Evolutionary conservation across 768 basidiomycete species (phyloP), one percentile per base, ranked within the genome.

Genomic region (Naganishia vaughanmartiniae): DNA sequence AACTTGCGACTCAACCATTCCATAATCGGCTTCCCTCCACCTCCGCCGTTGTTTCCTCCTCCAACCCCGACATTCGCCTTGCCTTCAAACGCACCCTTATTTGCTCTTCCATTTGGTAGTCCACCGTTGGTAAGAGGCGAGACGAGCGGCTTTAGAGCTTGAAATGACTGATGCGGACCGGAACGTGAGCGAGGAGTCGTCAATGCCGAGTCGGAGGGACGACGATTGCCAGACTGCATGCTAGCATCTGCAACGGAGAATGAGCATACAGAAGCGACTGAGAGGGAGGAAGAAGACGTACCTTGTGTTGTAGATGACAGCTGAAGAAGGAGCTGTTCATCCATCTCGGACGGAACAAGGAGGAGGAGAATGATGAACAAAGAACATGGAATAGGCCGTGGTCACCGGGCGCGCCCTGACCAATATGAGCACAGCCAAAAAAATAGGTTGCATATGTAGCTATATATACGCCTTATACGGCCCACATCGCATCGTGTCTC

Each of bases 1-100:
- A 69, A 24, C 45, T 69, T 69, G 55, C 54, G 55, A 39, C 51
- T 53, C 34, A 69, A 69, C 68, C 68, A 69, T 28, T 58, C 68
- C 55, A 69, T 69, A 31, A 69, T 69, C 17, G 68, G 68, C 46
- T 60, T 60, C 5, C 56, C 48, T 36, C 39, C 60, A 10, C 24
- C 42, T 26, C 60, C 42, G 36, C 24, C 28, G 12, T 24, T 63
- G 48, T 12, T 45, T 12, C 60, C 60, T 9, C n/a, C 21, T 42
- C 39, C 60, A 26, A 1, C 33, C 14, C 56, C 28, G 6, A 15
- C 24, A 26, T 24, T 45, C 12, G 24, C 39, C 57, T 55, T 55
- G 57, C 36, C 17, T 5, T 39, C 31, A 6, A 6, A 21, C 4
- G n/a, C 48, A 51, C 48, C 15, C n/a, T 58, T 24, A 5, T 6